Evolutionary conservation across 1,139 yeast genomes (phyloP), one percentile per base, ranked within the genome.

Genomic region (Yamadazyma songkhlaensis): DNA sequence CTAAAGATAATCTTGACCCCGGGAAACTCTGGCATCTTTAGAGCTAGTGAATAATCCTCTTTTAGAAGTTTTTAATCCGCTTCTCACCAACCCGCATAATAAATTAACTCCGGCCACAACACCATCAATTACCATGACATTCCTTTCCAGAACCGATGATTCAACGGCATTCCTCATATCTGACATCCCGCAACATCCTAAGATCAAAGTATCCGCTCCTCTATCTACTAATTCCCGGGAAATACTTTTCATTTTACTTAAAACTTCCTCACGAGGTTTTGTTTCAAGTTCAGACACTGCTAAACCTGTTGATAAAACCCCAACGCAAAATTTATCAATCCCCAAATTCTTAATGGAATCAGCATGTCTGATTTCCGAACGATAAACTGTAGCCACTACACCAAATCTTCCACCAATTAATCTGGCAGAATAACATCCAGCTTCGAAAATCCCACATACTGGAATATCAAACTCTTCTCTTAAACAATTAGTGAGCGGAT

Each of bases 131-230:
- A 53, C 57, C 15, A 44, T 44, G 3, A 50, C 54, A 10, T 47
- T 46, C 14, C 40, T 32, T 10, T 42, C 39, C 14, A 33, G 31
- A 1, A 59, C 62, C 8, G 59, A 53, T 2, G 44, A 38, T 14
- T 50, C 52, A 9, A 59, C 61, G 1, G 63, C 60, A 5, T 38
- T 36, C 30, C 54, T 54, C 62, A 60, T 58, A 37, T 59, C 63
- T 3, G 58, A 46, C 65, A 60, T 60, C 9, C 65, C 65, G 32
- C 64, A 62, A 46, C 65, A 59, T 4, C 65, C 65, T 8, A 60
- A 39, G 8, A 60, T 49, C 10, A 60, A 33, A 6, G 48, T 48
- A 45, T 60, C 65, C 3, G 64, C 63, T 25, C 57, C 58, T 9
- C 37, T 35, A 20, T 55, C 53, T 7, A 59, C 61, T 17, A 60